These are phyloP conservation scores for Chytridium lagenaria DNA, from an alignment of 371 early-diverging fungal genomes.

Conservation along the genomic window DNA sequence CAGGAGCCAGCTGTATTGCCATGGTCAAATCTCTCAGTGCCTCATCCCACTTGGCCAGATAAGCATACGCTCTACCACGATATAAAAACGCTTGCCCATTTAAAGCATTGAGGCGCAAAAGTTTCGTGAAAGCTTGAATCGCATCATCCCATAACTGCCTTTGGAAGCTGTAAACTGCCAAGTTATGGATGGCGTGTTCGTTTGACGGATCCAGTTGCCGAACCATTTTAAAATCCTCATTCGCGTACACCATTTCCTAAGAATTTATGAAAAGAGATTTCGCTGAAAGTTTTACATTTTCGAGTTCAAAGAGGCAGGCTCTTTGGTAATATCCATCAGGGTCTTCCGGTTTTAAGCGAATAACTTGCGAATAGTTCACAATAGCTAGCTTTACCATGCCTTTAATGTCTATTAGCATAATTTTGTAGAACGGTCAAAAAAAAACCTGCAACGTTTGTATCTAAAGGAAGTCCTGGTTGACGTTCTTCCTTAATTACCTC, in stretches of 20 bases:
- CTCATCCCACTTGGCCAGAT: constrained; percentile 51
- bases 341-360: constrained; percentile 53
- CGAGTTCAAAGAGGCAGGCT: constrained; percentile 55
- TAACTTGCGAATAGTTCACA: constrained; percentile 57
- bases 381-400: constrained; percentile 53
- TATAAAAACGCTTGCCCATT: constrained; percentile 47
- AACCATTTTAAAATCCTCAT: constrained; percentile 58
- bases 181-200: constrained; percentile 54
- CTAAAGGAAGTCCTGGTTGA: constrained; percentile 29
- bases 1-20: constrained; percentile 54
- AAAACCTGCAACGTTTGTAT: constrained; percentile 21
- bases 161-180: constrained; percentile 55
- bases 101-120: constrained; percentile 46
- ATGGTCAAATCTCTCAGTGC: constrained; percentile 54
- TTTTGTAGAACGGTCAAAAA: background rate
- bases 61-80: constrained; percentile 50
- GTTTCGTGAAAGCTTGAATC: constrained; percentile 50
- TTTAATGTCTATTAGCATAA: constrained; percentile 8
- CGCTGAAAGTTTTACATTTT: constrained; percentile 42
- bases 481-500: constrained; percentile 36
- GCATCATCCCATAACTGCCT: constrained; percentile 57
- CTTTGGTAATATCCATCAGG: constrained; percentile 57
- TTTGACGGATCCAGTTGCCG: constrained; percentile 57
- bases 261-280: background rate
- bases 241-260: constrained; percentile 58